Evolutionary conservation across 139 green algal species (phyloP), one percentile per base, ranked within the genome.

Genomic region (Desmodesmus armatus): DNA sequence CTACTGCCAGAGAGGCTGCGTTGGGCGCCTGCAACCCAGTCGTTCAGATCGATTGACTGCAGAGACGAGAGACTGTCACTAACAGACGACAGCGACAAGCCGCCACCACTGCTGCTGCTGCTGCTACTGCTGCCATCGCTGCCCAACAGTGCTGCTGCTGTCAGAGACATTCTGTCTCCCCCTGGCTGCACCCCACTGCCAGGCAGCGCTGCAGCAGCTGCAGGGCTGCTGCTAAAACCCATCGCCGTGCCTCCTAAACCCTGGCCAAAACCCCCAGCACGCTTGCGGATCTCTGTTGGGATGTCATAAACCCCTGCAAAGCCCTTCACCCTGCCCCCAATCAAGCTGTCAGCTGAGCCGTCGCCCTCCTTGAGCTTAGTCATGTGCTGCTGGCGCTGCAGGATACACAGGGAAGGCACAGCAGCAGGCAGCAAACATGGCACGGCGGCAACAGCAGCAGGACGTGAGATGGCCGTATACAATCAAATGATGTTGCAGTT

Each of bases 251-350:
- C 13, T 55, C 47, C 13, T 13, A 7, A 55, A 13, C 47, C 47
- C 7, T 55, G 40, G 63, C 29, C 63, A 33, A 43, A 3, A 43
- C 13, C 31, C n/a, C n/a, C 63, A 43, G 63, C 21, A 33, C 29
- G n/a, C 60, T 31, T n/a, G n/a, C n/a, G n/a, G n/a, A n/a, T n/a
- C n/a, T n/a, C 58, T 7, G 9, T 73, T 60, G 62, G 62, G 1
- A 84, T 76, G 41, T 84, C 43, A 66, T 84, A 84, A 7, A 84
- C 40, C 7, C 78, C 78, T 37, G 78, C 78, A 63, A 77, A 77
- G 62, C 78, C 78, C 63, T 84, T 84, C 33, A 84, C 78, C 39
- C 62, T 84, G 0, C 78, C 78, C 43, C 43, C 67, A 63, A 84
- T 77, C 1, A 74, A 27, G 7, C n/a, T 78, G 62, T 37, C 35